Conservation (phyloP, 768 basidiomycete genomes). For the Dioszegia hungarica region DNA sequence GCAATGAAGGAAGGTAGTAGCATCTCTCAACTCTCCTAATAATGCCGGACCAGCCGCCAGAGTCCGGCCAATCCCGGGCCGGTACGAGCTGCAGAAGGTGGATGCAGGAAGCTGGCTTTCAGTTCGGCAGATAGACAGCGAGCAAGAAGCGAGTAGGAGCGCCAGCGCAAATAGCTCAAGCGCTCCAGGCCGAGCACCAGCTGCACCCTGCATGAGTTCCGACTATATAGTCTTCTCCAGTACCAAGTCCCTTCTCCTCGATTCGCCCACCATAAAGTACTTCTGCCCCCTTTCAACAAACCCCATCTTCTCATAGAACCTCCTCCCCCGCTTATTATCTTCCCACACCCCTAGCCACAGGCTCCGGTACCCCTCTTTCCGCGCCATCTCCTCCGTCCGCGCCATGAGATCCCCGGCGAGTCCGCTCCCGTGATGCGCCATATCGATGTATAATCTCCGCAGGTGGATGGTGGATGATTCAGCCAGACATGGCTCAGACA, state of each 20-base stretch:
- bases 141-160: too few relatives aligned
- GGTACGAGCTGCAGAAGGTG: too few relatives aligned
- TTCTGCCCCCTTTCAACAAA: slow-evolving; percentile 19
- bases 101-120: too few relatives aligned
- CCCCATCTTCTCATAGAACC: slow-evolving; percentile 27
- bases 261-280: slow-evolving; percentile 16
- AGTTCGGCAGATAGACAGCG: too few relatives aligned
- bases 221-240: slow-evolving; percentile 15
- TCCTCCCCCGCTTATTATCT: slow-evolving; percentile 12
- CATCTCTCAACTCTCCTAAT: too few relatives aligned
- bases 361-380: slow-evolving; percentile 6
- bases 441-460: slow-evolving; percentile 21
- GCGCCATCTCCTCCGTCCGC: slow-evolving; percentile 7
- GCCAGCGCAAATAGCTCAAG: too few relatives aligned
- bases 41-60: too few relatives aligned
- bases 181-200: too few relatives aligned
- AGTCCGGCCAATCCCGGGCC: too few relatives aligned
- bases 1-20: too few relatives aligned
- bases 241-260: slow-evolving; percentile 15
- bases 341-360: slow-evolving; percentile 32
- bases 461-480: slow-evolving; percentile 6
- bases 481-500: slow-evolving; percentile 12
- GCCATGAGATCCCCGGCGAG: slow-evolving; percentile 11
- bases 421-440: slow-evolving; percentile 15
- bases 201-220: too few relatives aligned